These are phyloP conservation scores for Brassica cretica DNA, from an alignment of 345 rosid genomes.

Conservation along the genomic window DNA sequence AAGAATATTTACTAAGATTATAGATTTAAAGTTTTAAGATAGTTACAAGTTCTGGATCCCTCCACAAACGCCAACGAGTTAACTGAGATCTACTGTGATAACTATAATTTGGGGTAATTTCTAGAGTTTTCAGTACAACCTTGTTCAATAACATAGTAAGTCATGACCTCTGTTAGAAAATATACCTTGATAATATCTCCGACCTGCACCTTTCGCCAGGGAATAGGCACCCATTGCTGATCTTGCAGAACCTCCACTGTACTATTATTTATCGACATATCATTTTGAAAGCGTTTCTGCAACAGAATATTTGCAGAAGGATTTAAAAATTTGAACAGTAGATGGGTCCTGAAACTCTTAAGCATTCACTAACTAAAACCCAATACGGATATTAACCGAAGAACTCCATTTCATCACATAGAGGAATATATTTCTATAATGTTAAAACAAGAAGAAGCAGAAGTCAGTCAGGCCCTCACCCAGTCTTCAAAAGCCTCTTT, in stretches of 20 bases:
- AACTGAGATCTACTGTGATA: not conserved
- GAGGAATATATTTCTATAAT: not conserved
- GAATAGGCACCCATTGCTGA: slow-evolving; percentile 66
- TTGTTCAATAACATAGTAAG: not conserved
- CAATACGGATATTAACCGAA: not conserved
- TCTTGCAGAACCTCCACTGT: slow-evolving; percentile 74
- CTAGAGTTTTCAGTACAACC: not conserved
- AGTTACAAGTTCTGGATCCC: slow-evolving; percentile 11
- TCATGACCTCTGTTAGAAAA: slow-evolving; percentile 2
- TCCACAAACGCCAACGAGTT: not conserved
- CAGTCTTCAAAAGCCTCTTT: slow-evolving; percentile 97
- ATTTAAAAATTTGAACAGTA: not conserved
- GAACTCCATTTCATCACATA: not conserved
- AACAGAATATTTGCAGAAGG: slow-evolving; percentile 28
- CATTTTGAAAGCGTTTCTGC: slow-evolving; percentile 94
- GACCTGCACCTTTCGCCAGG: slow-evolving; percentile 90
- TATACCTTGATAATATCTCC: slow-evolving; percentile 79
- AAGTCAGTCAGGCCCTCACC: slow-evolving; percentile 48
- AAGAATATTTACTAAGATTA: not conserved
- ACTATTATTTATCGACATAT: slow-evolving; percentile 75
- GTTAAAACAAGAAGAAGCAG: slow-evolving; percentile 9
- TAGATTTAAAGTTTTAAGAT: not conserved
- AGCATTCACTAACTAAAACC: not conserved
- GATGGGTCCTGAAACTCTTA: not conserved
- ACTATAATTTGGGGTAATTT: not conserved